Percentiles rank a stretch among this genome's conserved stretches.
phyloP scores from a whole-genome alignment of 2,329 filamentous ascomycete species.

The Aspergillus calidoustus region DNA sequence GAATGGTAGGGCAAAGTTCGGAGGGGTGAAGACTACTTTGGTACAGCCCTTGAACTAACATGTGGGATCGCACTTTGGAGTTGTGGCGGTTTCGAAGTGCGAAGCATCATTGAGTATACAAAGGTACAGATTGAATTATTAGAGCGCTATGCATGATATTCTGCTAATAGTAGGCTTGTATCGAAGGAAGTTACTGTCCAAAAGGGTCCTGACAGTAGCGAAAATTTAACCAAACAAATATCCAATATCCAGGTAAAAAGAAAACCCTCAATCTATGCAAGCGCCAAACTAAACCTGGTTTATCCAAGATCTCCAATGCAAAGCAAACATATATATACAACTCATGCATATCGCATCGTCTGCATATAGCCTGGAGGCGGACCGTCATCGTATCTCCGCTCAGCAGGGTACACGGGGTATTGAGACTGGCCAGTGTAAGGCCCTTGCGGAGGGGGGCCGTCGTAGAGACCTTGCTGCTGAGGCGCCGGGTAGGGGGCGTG shows the following conservation, averaged over 20 bases:
- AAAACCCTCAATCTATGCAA: not conserved
- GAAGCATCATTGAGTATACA: not conserved
- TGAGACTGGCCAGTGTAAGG: not conserved
- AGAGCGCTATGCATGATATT: not conserved
- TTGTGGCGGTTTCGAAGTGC: not conserved
- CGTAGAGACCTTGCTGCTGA: constrained; percentile 13
- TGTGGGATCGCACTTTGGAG: too few species aligned
- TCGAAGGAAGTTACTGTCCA: not conserved
- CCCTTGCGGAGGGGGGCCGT: not conserved
- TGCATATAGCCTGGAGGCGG: constrained; percentile 19
- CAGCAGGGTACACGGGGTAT: constrained; percentile 17
- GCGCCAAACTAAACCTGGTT: not conserved
- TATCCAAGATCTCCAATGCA: constrained; percentile 8
- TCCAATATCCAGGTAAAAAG: not conserved
- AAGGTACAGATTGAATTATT: not conserved
- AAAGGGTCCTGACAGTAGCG: not conserved
- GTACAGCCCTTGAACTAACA: too few species aligned
- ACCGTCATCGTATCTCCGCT: constrained; percentile 14
- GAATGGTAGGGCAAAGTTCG: too few species aligned
- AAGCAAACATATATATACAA: constrained; percentile 18
- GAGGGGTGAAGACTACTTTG: too few species aligned
- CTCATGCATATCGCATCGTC: constrained; percentile 31
- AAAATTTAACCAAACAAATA: not conserved
- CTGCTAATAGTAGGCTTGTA: not conserved
- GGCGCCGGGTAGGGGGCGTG: constrained; percentile 28